Conservation (phyloP, 2,329 filamentous ascomycete species). For the Didymella pomorum region DNA sequence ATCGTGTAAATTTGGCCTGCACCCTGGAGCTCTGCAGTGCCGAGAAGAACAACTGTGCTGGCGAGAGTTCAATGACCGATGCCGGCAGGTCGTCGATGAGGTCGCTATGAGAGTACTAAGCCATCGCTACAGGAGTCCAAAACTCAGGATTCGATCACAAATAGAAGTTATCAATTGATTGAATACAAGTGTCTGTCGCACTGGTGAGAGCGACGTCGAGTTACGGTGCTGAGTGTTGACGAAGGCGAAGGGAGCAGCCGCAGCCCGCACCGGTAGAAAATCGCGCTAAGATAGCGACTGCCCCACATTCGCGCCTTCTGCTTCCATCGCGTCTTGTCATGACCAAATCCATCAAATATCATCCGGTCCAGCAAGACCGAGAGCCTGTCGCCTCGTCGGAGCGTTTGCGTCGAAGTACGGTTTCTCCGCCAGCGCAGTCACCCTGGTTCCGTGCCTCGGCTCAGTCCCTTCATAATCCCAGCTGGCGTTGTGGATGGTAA, state of each 20-base stretch:
- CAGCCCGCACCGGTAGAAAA: background rate
- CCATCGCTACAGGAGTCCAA: background rate
- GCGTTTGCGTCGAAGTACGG: slow-evolving; percentile 71
- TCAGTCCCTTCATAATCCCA: slow-evolving; percentile 76
- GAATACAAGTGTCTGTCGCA: background rate
- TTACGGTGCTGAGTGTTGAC: background rate
- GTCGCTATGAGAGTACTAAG: background rate
- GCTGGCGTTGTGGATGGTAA: slow-evolving; percentile 76
- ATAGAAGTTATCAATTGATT: background rate
- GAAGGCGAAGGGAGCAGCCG: slow-evolving; percentile 13
- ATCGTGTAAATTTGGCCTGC: slow-evolving; percentile 8
- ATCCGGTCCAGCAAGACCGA: slow-evolving; percentile 68
- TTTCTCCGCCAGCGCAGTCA: slow-evolving; percentile 75
- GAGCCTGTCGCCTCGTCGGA: slow-evolving; percentile 70
- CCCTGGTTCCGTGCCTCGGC: slow-evolving; percentile 74
- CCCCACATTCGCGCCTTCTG: slow-evolving; percentile 8
- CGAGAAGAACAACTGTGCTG: background rate
- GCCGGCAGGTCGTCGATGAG: background rate
- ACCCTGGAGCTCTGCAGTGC: background rate
- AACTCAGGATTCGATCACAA: background rate
- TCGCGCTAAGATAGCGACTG: slow-evolving; percentile 2
- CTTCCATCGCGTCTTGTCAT: slow-evolving; percentile 15
- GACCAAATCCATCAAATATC: slow-evolving; percentile 56
- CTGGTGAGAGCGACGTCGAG: background rate
- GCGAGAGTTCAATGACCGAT: background rate